A percentile compares a stretch with the other conserved stretches of the same genome.
phyloP scores from a whole-genome alignment of 1,284 basidiomycete genomes.

The Cutaneotrichosporon mucoides region DNA sequence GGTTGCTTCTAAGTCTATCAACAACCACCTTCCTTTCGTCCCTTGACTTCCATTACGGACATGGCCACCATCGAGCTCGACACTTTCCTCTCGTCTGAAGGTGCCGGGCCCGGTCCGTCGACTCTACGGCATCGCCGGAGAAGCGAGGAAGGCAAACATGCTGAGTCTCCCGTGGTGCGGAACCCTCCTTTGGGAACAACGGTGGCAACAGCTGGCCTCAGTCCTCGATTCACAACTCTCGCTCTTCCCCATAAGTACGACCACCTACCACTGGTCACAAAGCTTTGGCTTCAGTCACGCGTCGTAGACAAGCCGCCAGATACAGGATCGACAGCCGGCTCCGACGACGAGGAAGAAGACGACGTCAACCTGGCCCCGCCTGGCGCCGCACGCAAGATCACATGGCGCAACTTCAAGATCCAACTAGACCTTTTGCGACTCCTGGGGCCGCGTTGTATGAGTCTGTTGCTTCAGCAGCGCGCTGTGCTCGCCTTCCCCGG shows the following conservation, averaged over 20 bases:
- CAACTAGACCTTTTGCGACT: constrained; percentile 1
- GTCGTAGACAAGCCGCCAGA: neutral
- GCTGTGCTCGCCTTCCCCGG: neutral
- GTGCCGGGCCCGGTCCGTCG: too few species aligned
- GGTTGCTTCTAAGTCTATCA: too few species aligned
- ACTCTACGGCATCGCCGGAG: too few species aligned
- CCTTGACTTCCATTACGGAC: too few species aligned
- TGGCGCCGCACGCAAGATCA: neutral
- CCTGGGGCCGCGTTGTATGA: neutral
- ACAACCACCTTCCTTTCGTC: too few species aligned
- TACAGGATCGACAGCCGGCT: neutral
- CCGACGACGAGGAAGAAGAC: constrained; percentile 46
- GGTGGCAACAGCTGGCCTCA: neutral
- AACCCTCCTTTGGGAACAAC: too few species aligned
- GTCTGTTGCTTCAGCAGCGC: neutral
- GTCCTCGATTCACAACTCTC: neutral
- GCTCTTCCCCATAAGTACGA: constrained; percentile 49
- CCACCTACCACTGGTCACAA: constrained; percentile 77
- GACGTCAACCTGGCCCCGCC: constrained; percentile 1
- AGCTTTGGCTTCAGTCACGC: constrained; percentile 50
- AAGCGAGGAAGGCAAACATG: neutral
- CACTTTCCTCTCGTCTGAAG: too few species aligned
- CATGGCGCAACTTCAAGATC: constrained; percentile 1
- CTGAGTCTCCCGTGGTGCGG: too few species aligned
- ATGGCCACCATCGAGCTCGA: too few species aligned